These are phyloP conservation scores for Luffa acutangula DNA, from an alignment of 306 rosid species.

Conservation along the genomic window DNA sequence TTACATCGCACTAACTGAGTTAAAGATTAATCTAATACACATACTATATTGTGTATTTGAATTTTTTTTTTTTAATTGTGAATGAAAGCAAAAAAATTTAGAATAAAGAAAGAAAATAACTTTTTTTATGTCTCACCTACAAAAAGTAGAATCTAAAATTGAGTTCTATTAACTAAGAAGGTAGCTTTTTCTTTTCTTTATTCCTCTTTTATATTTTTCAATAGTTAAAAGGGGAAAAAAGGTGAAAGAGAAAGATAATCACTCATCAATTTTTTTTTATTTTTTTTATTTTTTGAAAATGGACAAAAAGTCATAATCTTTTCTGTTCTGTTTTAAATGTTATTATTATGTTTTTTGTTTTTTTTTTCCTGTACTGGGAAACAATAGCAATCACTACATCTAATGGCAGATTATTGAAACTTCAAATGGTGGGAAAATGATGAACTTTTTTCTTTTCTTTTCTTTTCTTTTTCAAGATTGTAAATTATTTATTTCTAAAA, in stretches of 20 bases:
- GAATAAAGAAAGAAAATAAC: background rate
- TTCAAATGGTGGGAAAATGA: conserved; percentile 12
- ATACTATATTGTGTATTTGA: too few relatives aligned
- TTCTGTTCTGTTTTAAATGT: background rate
- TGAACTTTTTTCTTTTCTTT: background rate
- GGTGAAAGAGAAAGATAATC: background rate
- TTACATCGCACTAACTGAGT: too few relatives aligned
- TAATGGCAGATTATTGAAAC: conserved; percentile 12
- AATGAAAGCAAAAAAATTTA: background rate
- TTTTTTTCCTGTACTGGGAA: background rate
- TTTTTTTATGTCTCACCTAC: background rate
- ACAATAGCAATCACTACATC: conserved; percentile 1
- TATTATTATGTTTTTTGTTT: background rate
- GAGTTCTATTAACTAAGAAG: background rate
- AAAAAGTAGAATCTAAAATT: too few relatives aligned
- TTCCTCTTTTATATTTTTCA: background rate
- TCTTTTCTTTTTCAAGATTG: background rate
- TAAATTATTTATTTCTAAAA: background rate
- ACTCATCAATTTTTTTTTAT: background rate
- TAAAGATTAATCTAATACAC: too few relatives aligned
- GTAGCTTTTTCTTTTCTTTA: too few relatives aligned
- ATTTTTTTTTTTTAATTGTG: too few relatives aligned
- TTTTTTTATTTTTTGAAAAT: background rate
- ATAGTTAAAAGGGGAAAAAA: background rate
- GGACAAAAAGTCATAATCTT: background rate